Evolutionary conservation across 257 asterid species (phyloP).

Genomic region (Fraxinus pennsylvanica): DNA sequence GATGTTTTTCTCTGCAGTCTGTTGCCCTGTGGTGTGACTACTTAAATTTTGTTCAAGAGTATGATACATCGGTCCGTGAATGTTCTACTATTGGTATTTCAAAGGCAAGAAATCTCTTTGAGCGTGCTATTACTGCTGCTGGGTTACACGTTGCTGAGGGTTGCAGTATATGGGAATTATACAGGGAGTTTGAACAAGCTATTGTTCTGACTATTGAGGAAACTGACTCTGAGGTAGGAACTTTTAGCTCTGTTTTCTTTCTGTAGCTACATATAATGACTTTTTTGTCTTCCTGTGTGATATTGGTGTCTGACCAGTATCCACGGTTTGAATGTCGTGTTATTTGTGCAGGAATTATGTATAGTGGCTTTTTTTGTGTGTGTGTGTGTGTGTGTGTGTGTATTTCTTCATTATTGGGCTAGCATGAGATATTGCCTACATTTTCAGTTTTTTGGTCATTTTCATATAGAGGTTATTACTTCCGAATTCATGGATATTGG

Average conservation of each 20-base stretch:
- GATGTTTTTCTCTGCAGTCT: conserved; percentile 62
- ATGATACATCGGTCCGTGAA: conserved; percentile 59
- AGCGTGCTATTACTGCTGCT: conserved; percentile 86
- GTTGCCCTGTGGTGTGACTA: conserved; percentile 90
- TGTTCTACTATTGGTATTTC: conserved; percentile 65
- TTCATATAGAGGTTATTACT: neutral
- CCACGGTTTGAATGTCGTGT: neutral
- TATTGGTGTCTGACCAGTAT: conserved; percentile 11
- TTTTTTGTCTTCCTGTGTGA: conserved; percentile 4
- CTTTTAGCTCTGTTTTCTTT: conserved; percentile 16
- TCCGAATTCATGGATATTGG: neutral
- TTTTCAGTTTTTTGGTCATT: neutral
- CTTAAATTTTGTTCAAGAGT: conserved; percentile 74
- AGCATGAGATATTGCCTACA: neutral
- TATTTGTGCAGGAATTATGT: conserved; percentile 15
- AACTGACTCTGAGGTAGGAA: conserved; percentile 58
- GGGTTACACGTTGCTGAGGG: conserved; percentile 91
- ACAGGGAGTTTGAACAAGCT: conserved; percentile 84
- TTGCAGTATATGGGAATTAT: conserved; percentile 77
- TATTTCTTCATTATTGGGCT: conserved; percentile 14
- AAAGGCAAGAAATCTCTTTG: conserved; percentile 77
- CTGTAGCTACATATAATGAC: conserved; percentile 5
- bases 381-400: neutral
- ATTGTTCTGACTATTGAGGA: conserved; percentile 57
- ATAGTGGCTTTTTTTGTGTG: neutral